Conservation (phyloP, 2,329 filamentous ascomycete genomes). For the Lachnellula occidentalis region DNA sequence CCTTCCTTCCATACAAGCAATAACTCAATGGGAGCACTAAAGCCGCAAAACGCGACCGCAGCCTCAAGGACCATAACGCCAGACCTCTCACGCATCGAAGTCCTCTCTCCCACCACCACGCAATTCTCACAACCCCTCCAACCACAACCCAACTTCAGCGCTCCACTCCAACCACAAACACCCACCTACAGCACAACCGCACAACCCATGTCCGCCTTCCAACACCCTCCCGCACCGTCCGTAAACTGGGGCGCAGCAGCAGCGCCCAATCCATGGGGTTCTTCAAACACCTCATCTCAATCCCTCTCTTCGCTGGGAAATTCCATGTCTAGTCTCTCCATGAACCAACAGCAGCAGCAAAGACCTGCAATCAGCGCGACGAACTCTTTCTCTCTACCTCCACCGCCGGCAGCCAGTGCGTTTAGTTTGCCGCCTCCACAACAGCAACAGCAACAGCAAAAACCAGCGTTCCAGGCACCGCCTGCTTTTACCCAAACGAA, state of each 20-base stretch:
- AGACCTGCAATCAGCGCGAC: conserved; percentile 34
- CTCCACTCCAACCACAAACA: conserved; percentile 13
- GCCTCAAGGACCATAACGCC: conserved; percentile 53
- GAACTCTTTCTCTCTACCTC: conserved; percentile 50
- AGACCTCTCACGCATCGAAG: conserved; percentile 49
- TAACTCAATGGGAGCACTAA: conserved; percentile 26
- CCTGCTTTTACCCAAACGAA: conserved; percentile 10
- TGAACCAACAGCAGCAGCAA: conserved; percentile 35
- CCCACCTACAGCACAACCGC: conserved; percentile 12
- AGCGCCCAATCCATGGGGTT: conserved; percentile 45
- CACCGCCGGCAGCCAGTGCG: conserved; percentile 20
- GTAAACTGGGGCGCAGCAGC: conserved; percentile 48
- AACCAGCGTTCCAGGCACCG: conserved; percentile 15
- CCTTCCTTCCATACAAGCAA: conserved; percentile 17
- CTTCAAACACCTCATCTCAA: conserved; percentile 32
- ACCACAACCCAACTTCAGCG: conserved; percentile 35
- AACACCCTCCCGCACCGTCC: conserved; percentile 20
- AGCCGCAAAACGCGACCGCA: conserved; percentile 31
- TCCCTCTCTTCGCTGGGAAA: conserved; percentile 35
- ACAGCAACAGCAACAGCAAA: conserved; percentile 3
- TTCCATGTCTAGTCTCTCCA: conserved; percentile 44
- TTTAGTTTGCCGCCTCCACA: conserved; percentile 7
- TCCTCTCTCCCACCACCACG: conserved; percentile 53
- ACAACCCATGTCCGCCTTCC: conserved; percentile 14
- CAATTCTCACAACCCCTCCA: conserved; percentile 55